Conservation (phyloP, 1,284 basidiomycete species). For the Tilletia indica region DNA sequence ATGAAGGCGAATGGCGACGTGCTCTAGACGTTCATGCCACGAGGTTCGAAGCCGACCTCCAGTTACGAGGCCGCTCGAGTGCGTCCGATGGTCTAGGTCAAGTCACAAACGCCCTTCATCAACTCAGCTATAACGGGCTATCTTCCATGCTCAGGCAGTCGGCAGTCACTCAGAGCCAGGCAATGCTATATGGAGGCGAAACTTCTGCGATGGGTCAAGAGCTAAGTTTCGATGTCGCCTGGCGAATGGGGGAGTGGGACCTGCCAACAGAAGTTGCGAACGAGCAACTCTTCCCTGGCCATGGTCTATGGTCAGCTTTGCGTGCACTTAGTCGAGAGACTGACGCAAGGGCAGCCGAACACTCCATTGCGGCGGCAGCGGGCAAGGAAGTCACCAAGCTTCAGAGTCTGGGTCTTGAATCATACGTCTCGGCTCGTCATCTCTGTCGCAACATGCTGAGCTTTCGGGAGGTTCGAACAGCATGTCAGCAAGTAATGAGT, state of each 20-base stretch:
- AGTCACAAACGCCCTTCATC: constrained; percentile 67
- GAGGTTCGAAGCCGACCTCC: constrained; percentile 63
- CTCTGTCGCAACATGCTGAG: constrained; percentile 32
- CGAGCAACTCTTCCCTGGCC: constrained; percentile 59
- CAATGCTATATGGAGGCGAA: too few species aligned
- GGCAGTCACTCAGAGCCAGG: too few species aligned
- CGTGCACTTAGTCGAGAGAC: constrained; percentile 64
- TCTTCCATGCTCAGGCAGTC: neutral
- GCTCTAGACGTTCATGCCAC: constrained; percentile 88
- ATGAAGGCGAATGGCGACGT: constrained; percentile 86
- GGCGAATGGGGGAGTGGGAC: constrained; percentile 90
- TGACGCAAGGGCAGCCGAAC: constrained; percentile 24
- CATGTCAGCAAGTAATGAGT: constrained; percentile 25
- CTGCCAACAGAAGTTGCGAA: constrained; percentile 48
- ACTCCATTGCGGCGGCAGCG: constrained; percentile 24
- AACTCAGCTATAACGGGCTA: constrained; percentile 73
- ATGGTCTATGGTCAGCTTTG: constrained; percentile 73
- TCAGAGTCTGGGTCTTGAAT: constrained; percentile 28
- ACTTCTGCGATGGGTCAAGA: neutral
- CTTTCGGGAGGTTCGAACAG: constrained; percentile 32
- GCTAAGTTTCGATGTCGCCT: constrained; percentile 70
- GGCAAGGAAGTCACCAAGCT: constrained; percentile 31
- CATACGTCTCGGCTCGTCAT: constrained; percentile 25
- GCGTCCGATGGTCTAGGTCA: neutral
- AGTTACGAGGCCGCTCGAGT: neutral